These are phyloP conservation scores for Lumnitzera littorea DNA, from an alignment of 345 rosid species.

Conservation along the genomic window DNA sequence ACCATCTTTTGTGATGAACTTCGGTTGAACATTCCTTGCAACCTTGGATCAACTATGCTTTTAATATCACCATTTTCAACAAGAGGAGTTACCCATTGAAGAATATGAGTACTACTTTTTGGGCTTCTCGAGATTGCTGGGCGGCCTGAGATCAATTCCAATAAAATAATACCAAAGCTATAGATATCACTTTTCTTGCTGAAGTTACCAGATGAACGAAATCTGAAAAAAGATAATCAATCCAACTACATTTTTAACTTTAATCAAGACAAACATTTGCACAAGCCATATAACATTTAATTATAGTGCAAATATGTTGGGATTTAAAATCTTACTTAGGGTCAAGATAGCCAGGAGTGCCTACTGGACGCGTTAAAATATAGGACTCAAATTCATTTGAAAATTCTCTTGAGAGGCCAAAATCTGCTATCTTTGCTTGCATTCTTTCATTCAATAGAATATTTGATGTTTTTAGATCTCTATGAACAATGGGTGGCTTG, in stretches of 20 bases:
- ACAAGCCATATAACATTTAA: too few species aligned
- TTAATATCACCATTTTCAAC: constrained; percentile 1
- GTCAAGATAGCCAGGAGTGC: constrained; percentile 39
- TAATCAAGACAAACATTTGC: too few species aligned
- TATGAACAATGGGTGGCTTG: constrained; percentile 28
- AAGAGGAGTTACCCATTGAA: constrained; percentile 1
- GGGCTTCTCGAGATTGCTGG: too few species aligned
- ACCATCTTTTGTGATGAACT: too few species aligned
- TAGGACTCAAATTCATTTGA: constrained; percentile 20
- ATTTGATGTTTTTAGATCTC: constrained; percentile 27
- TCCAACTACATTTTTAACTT: too few species aligned
- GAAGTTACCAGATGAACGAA: constrained; percentile 22
- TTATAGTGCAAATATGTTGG: too few species aligned
- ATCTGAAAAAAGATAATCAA: constrained; percentile 10
- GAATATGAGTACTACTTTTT: not conserved
- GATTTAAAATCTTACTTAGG: constrained; percentile 30
- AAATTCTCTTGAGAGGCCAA: constrained; percentile 22
- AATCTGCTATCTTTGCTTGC: constrained; percentile 27
- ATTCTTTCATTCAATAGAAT: constrained; percentile 17
- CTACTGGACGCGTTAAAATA: constrained; percentile 18
- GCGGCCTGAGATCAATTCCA: too few species aligned
- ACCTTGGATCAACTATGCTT: too few species aligned
- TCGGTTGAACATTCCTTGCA: too few species aligned
- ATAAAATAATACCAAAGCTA: constrained; percentile 25
- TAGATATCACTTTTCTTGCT: constrained; percentile 42